Conservation (phyloP, 208 protist species). For the Acanthamoeba culbertsoni region DNA sequence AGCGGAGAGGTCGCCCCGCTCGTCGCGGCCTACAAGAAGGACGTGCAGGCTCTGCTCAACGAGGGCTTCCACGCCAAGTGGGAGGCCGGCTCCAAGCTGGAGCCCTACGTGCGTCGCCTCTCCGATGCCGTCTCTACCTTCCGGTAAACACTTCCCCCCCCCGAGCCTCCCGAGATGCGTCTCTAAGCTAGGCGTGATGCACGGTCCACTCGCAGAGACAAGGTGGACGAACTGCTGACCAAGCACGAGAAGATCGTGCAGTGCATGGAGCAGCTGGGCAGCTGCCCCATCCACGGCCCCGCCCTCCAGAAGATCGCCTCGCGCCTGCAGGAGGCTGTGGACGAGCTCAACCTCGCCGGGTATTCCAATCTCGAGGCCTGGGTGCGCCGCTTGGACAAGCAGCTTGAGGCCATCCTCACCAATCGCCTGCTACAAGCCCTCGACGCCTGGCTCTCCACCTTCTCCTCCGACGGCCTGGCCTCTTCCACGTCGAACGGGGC, state of each 20-base stretch:
- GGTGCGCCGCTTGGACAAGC: conserved; percentile 77
- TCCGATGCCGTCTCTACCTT: conserved; percentile 75
- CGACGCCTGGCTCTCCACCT: conserved; percentile 73
- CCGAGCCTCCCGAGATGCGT: neutral
- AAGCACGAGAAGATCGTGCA: conserved; percentile 72
- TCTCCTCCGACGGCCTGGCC: neutral
- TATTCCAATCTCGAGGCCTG: conserved; percentile 83
- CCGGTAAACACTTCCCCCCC: conserved; percentile 77
- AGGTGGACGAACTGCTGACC: conserved; percentile 78
- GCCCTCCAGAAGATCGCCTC: conserved; percentile 55
- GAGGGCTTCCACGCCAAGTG: conserved; percentile 79
- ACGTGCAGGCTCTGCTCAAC: conserved; percentile 77
- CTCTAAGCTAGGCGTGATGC: neutral
- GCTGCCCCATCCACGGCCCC: conserved; percentile 67
- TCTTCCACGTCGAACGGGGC: neutral
- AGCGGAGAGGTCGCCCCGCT: conserved; percentile 65
- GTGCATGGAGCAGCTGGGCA: conserved; percentile 71
- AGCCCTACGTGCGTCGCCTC: conserved; percentile 79
- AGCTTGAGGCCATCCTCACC: conserved; percentile 76
- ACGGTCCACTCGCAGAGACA: too few species aligned
- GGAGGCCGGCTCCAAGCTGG: conserved; percentile 76
- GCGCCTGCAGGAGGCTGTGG: conserved; percentile 79
- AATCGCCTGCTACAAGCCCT: conserved; percentile 77
- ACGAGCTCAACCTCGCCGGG: conserved; percentile 81
- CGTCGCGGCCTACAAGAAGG: conserved; percentile 76